These are phyloP conservation scores for Panellus pusillus DNA, from an alignment of 768 basidiomycete species.

Conservation along the genomic window DNA sequence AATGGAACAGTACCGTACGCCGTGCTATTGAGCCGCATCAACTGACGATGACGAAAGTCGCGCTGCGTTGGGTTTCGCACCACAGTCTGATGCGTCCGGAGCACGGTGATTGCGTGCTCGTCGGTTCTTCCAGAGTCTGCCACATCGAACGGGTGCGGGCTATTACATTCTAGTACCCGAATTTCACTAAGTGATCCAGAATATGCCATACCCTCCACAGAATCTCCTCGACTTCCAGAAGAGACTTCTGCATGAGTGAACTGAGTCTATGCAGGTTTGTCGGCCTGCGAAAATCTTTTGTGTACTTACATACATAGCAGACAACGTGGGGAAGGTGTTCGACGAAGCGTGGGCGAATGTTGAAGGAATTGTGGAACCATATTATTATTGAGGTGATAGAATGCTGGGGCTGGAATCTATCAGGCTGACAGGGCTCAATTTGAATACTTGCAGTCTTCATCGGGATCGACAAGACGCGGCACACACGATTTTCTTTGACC, in stretches of 20 bases:
- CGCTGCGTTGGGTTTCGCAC: constrained; percentile 60
- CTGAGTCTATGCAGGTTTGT: too few species aligned
- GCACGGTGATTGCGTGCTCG: constrained; percentile 53
- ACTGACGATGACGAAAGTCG: constrained; percentile 52
- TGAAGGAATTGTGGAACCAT: not conserved
- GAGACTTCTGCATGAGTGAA: constrained; percentile 23
- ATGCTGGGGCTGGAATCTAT: too few species aligned
- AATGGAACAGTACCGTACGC: constrained; percentile 42
- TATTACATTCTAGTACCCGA: too few species aligned
- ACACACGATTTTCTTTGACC: too few species aligned
- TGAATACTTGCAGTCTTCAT: too few species aligned
- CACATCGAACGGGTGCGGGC: constrained; percentile 56
- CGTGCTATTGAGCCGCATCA: constrained; percentile 44
- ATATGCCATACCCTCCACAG: constrained; percentile 22
- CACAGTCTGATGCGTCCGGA: constrained; percentile 51
- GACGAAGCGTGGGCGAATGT: constrained; percentile 7
- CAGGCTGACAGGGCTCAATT: too few species aligned
- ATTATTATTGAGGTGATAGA: constrained; percentile 6
- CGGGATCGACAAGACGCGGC: too few species aligned
- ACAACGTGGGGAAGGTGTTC: constrained; percentile 4
- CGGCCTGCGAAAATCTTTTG: not conserved
- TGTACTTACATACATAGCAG: constrained; percentile 9
- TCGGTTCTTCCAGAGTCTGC: constrained; percentile 56
- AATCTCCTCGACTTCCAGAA: constrained; percentile 42
- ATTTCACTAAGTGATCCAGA: too few species aligned